phyloP scores from a whole-genome alignment of 495 filamentous ascomycete genomes.

The Cladorrhinum samala region DNA sequence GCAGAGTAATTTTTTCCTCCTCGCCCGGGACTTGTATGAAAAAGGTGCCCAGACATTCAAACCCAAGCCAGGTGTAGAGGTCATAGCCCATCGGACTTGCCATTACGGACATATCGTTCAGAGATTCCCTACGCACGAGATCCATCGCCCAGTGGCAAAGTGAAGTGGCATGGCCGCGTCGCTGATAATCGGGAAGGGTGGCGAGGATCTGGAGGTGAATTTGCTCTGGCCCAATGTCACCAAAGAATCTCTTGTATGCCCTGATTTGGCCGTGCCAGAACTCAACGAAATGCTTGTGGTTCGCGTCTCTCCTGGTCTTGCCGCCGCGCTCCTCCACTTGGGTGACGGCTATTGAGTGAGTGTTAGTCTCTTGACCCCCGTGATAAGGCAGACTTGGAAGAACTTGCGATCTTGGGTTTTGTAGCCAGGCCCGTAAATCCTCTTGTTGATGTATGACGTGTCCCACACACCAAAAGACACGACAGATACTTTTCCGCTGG shows the following conservation, averaged over 20 bases:
- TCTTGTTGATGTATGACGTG: constrained; percentile 27
- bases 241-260: constrained; percentile 24
- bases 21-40: constrained; percentile 28
- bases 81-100: constrained; percentile 35
- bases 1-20: constrained; percentile 24
- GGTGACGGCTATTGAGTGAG: constrained; percentile 16
- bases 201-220: constrained; percentile 33
- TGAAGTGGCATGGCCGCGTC: constrained; percentile 27
- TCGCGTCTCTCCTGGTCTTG: constrained; percentile 25
- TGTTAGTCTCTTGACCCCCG: background rate
- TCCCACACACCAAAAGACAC: constrained; percentile 32
- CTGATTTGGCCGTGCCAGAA: constrained; percentile 24
- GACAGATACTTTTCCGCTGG: constrained; percentile 12
- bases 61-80: constrained; percentile 28
- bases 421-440: constrained; percentile 25
- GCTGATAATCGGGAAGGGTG: constrained; percentile 26
- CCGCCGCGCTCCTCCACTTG: constrained; percentile 22
- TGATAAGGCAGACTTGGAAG: background rate
- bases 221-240: constrained; percentile 23
- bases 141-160: constrained; percentile 32
- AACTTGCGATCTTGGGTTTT: constrained; percentile 27
- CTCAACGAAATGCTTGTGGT: constrained; percentile 25
- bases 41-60: constrained; percentile 17
- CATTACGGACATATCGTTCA: constrained; percentile 27
- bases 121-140: constrained; percentile 10